These are phyloP conservation scores for Globisporangium uncinulatum DNA, from an alignment of 352 stramenopile genomes.

Conservation along the genomic window DNA sequence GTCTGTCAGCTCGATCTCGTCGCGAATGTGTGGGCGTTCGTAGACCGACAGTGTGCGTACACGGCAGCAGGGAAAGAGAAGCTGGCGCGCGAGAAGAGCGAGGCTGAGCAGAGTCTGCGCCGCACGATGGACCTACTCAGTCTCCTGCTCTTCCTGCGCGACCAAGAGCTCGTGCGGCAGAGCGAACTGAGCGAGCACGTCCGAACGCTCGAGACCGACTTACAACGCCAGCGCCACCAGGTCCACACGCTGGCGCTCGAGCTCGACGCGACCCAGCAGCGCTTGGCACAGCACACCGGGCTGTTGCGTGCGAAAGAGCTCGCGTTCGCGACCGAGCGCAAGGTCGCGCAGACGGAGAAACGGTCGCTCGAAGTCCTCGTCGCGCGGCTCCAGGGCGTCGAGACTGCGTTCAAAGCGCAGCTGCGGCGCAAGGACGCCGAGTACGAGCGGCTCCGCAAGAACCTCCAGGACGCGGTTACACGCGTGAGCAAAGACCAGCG, in stretches of 20 bases:
- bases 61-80: conserved; percentile 11
- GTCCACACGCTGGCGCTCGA: conserved; percentile 37
- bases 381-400: conserved; percentile 50
- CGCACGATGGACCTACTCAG: conserved; percentile 68
- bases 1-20: conserved; percentile 10
- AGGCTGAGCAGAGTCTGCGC: conserved; percentile 35
- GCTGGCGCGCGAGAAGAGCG: conserved; percentile 19
- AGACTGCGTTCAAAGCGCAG: conserved; percentile 72
- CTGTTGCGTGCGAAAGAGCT: conserved; percentile 60
- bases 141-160: conserved; percentile 48
- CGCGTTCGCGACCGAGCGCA: conserved; percentile 36
- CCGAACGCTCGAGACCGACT: conserved; percentile 33
- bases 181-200: conserved; percentile 45
- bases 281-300: conserved; percentile 52
- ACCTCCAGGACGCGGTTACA: conserved; percentile 43
- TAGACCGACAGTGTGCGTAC: conserved; percentile 4
- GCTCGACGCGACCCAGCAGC: conserved; percentile 41
- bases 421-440: conserved; percentile 68
- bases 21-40: conserved; percentile 11
- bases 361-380: conserved; percentile 54
- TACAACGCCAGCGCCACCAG: conserved; percentile 45
- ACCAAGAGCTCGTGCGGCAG: conserved; percentile 48
- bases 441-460: conserved; percentile 71
- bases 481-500: conserved; percentile 52
- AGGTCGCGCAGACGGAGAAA: conserved; percentile 55